Evolutionary conservation across 1,139 yeast species (phyloP), one percentile per base, ranked within the genome.

Genomic region (Geotrichum histeridarum): DNA sequence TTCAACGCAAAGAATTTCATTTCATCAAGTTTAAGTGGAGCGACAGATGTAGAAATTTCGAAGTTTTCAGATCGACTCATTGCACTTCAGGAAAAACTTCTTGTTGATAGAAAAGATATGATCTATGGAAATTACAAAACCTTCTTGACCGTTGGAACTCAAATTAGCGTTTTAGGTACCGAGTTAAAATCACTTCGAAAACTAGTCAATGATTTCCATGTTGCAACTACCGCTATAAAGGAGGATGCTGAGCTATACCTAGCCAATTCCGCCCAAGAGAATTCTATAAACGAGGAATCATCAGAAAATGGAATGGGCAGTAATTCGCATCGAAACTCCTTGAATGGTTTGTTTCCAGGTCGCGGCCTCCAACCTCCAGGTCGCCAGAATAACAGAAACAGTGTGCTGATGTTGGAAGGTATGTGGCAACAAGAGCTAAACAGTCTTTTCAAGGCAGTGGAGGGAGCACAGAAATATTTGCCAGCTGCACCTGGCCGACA

Each of bases 401-500:
- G 91, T 53, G 82, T 90, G 52, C 64, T 85, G 56, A 81, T 87
- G 51, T 74, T 88, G 58, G 94, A 86, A 66, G 83, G 81, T 64
- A 79, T 86, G 77, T 88, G 95, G 96, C 86, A 84, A 31, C 78
- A 75, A 51, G 91, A 88, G 64, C 74, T 91, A 64, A 81, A 79
- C 54, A 79, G 82, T 7, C 71, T 91, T 47, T 90, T 85, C 69
- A 82, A 83, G 62, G 88, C 86, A 59, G 95, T 91, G 9, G 97
- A 91, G 61, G 95, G 96, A 6, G 91, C 96, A 0, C 91, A 89
- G 60, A 88, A 87, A 65, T 82, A 79, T 60, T 75, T 91, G 49
- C 87, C 90, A 30, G 81, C 89, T 1, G 70, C 80, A 6, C 88
- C 94, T 0, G 95, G 94, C 1, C 77, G 97, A 53, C 96, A 90